A percentile compares a stretch with the other conserved stretches of the same genome.
These are phyloP conservation scores for Amanita rubescens DNA, from an alignment of 768 basidiomycete species.

Conservation along the genomic window DNA sequence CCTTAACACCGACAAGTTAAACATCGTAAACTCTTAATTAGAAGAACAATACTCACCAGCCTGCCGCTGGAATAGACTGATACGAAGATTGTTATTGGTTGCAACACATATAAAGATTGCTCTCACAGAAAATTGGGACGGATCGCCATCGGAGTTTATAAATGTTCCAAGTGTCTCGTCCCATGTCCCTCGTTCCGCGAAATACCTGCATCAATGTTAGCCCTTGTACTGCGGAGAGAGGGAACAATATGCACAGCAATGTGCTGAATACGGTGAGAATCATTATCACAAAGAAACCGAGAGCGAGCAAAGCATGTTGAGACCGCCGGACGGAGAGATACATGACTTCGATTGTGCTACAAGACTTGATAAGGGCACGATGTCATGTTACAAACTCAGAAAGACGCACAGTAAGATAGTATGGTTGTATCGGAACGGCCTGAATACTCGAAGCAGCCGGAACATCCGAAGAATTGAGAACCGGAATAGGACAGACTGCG, in stretches of 20 bases:
- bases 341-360: constrained; percentile 87
- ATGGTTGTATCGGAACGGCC: constrained; percentile 81
- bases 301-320: constrained; percentile 79
- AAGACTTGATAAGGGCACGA: background rate
- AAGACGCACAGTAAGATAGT: constrained; percentile 69
- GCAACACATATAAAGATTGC: background rate
- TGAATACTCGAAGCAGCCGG: constrained; percentile 80
- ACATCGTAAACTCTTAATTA: background rate
- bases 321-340: constrained; percentile 81
- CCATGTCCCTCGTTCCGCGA: constrained; percentile 88
- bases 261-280: constrained; percentile 85
- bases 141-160: constrained; percentile 79
- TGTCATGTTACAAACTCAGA: background rate
- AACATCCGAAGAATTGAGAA: constrained; percentile 91
- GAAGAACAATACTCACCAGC: constrained; percentile 47
- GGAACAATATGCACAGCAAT: constrained; percentile 39
- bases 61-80: constrained; percentile 34
- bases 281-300: constrained; percentile 86
- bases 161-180: constrained; percentile 74
- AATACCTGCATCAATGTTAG: constrained; percentile 46
- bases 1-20: constrained; percentile 23
- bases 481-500: constrained; percentile 75
- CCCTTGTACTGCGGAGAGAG: background rate
- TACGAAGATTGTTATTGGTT: background rate
- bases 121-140: constrained; percentile 67